A percentile compares a stretch with the other conserved stretches of the same genome.
Evolutionary conservation across 2,329 filamentous ascomycete genomes (phyloP).

Genomic region (Hypoxylon sp.): DNA sequence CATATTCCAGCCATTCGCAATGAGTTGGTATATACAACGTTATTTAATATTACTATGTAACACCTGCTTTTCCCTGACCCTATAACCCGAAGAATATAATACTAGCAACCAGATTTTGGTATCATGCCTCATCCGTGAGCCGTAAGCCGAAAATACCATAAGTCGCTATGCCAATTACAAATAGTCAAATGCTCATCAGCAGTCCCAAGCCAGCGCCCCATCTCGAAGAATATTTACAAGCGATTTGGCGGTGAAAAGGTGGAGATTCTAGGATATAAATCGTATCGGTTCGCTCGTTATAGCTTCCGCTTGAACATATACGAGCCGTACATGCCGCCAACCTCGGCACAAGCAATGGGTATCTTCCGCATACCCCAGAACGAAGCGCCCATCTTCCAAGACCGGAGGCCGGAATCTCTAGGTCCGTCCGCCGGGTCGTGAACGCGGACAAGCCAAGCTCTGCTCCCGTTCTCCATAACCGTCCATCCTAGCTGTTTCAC

Average conservation of each 20-base stretch:
- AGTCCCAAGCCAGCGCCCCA: background rate
- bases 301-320: constrained; percentile 75
- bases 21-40: constrained; percentile 18
- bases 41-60: constrained; percentile 32
- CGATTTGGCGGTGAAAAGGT: background rate
- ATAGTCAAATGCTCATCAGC: constrained; percentile 2
- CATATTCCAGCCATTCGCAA: background rate
- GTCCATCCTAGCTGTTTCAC: constrained; percentile 77
- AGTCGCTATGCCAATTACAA: constrained; percentile 36
- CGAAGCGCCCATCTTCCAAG: constrained; percentile 88
- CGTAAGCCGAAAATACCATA: constrained; percentile 26
- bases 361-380: constrained; percentile 93
- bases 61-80: constrained; percentile 25
- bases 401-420: constrained; percentile 71
- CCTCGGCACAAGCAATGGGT: constrained; percentile 90
- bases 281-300: constrained; percentile 51
- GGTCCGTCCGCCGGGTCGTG: constrained; percentile 56
- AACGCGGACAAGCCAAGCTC: constrained; percentile 77
- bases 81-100: constrained; percentile 10
- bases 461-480: constrained; percentile 76
- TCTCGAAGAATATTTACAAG: constrained; percentile 14
- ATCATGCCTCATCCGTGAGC: constrained; percentile 32
- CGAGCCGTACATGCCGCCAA: constrained; percentile 92
- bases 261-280: constrained; percentile 3
- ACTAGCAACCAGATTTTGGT: constrained; percentile 21